phyloP scores from a whole-genome alignment of 495 filamentous ascomycete genomes.

The Annulohypoxylon moriforme region DNA sequence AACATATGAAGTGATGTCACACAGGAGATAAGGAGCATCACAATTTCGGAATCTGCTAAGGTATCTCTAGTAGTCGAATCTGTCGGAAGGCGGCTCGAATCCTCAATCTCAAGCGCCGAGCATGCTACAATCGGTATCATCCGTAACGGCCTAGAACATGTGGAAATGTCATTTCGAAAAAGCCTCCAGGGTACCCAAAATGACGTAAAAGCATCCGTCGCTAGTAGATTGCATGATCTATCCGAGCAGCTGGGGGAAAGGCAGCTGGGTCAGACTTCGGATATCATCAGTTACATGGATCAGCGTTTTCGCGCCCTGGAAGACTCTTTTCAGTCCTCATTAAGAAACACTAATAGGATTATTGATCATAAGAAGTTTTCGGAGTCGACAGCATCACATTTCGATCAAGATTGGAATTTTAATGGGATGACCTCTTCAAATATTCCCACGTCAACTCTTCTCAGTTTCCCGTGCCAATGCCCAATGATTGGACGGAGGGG shows the following conservation, averaged over 20 bases:
- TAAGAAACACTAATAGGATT: no score
- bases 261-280: not conserved
- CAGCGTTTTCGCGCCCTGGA: not conserved
- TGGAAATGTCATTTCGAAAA: not conserved
- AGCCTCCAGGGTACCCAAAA: not conserved
- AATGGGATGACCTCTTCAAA: not conserved
- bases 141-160: not conserved
- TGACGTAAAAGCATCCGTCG: no score
- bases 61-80: not conserved
- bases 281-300: slow-evolving; percentile 2
- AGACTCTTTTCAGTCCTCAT: not conserved
- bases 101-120: slow-evolving; percentile 5
- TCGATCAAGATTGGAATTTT: not conserved
- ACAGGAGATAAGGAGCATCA: not conserved
- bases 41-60: slow-evolving; percentile 1
- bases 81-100: not conserved
- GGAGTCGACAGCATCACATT: not conserved
- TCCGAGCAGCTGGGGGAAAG: no score
- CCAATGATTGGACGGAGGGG: not conserved
- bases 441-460: not conserved
- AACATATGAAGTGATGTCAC: slow-evolving; percentile 24
- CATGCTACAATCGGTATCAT: not conserved
- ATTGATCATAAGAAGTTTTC: not conserved
- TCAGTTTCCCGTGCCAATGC: slow-evolving; percentile 16
- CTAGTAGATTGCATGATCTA: no score